These are phyloP conservation scores for Kwoniella heveanensis DNA, from an alignment of 768 basidiomycete genomes.

Conservation along the genomic window DNA sequence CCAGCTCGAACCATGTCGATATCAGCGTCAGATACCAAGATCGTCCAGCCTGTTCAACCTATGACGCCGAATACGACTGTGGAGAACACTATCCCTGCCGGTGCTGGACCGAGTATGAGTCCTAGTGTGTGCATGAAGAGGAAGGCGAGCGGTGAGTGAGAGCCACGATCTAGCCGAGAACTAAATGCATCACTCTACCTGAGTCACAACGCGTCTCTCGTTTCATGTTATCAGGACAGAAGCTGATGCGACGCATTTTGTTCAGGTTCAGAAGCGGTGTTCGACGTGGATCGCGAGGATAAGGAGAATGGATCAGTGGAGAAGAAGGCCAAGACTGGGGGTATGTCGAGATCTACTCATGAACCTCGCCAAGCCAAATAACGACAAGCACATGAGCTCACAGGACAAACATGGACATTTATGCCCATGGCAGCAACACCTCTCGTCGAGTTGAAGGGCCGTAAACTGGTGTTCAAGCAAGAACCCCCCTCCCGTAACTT, in stretches of 20 bases:
- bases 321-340: conserved; percentile 28
- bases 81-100: conserved; percentile 16
- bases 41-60: conserved; percentile 3
- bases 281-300: conserved; percentile 10
- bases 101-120: conserved; percentile 6
- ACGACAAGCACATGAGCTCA: too few relatives aligned
- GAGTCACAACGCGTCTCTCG: too few relatives aligned
- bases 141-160: conserved; percentile 24
- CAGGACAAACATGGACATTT: too few relatives aligned
- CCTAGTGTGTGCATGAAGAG: conserved; percentile 21
- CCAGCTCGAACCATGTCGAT: not conserved
- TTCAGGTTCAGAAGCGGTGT: not conserved
- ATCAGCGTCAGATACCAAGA: not conserved
- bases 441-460: conserved; percentile 36
- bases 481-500: conserved; percentile 10
- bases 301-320: conserved; percentile 28
- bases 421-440: conserved; percentile 1
- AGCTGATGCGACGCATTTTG: not conserved
- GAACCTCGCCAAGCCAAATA: too few relatives aligned
- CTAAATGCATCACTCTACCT: too few relatives aligned
- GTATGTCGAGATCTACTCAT: conserved; percentile 13
- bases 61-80: conserved; percentile 28
- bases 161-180: too few relatives aligned
- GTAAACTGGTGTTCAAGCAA: conserved; percentile 39
- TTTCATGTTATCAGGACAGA: too few relatives aligned